phyloP scores from a whole-genome alignment of 441 rosid species.

The Adansonia grandidieri region DNA sequence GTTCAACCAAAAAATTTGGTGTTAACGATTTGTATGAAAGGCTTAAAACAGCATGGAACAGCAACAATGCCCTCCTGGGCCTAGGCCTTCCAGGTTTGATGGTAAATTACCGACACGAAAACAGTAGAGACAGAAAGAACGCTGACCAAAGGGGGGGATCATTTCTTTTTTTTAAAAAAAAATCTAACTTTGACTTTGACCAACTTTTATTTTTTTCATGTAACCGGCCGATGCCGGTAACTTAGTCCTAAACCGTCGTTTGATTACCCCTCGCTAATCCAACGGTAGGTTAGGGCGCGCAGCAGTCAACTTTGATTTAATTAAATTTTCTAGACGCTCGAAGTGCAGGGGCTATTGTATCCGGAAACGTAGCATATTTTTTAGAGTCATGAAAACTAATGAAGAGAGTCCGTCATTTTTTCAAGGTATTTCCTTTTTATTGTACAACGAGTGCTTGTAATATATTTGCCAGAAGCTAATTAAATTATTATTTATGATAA shows the following conservation, averaged over 20 bases:
- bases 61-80: background rate
- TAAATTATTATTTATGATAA: too few relatives aligned
- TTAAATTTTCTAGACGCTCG: conserved; percentile 28
- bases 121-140: conserved; percentile 25
- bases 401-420: background rate
- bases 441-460: too few relatives aligned
- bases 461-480: too few relatives aligned
- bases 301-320: conserved; percentile 40
- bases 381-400: conserved; percentile 31
- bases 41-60: background rate
- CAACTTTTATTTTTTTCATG: conserved; percentile 14
- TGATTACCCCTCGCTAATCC: conserved; percentile 35
- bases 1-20: background rate
- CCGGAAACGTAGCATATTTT: conserved; percentile 34
- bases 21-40: background rate
- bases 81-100: too few relatives aligned
- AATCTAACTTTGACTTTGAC: conserved; percentile 46
- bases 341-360: conserved; percentile 26
- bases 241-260: conserved; percentile 32
- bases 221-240: conserved; percentile 41
- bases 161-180: background rate
- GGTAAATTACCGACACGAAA: background rate
- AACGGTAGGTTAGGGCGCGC: conserved; percentile 31
- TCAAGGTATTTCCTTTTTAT: background rate
- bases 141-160: conserved; percentile 32